phyloP scores from a whole-genome alignment of 2,329 filamentous ascomycete genomes.

The Laburnicola sp. region DNA sequence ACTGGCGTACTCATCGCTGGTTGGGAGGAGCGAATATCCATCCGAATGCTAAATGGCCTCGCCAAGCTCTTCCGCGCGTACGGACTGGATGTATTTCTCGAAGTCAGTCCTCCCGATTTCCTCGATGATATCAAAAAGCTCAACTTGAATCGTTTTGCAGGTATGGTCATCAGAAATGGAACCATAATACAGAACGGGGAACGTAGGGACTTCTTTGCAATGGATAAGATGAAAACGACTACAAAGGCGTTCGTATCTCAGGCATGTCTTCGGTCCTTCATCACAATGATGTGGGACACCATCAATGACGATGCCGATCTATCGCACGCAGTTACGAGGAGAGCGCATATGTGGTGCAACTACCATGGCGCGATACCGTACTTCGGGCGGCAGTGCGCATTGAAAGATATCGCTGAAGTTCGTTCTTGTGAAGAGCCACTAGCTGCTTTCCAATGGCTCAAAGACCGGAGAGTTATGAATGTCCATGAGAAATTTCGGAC shows the following conservation, averaged over 20 bases:
- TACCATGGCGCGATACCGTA: conserved; percentile 43
- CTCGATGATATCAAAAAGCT: conserved; percentile 31
- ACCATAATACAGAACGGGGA: conserved; percentile 42
- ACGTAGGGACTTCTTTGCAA: conserved; percentile 42
- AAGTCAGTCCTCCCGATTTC: conserved; percentile 40
- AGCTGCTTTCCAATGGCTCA: conserved; percentile 45
- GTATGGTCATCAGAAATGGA: conserved; percentile 40
- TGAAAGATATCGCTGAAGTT: conserved; percentile 30
- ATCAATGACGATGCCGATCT: conserved; percentile 38
- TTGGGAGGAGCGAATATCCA: conserved; percentile 37
- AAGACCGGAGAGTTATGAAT: conserved; percentile 41
- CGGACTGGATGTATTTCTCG: conserved; percentile 41
- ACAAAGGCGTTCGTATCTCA: conserved; percentile 45
- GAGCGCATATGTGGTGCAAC: conserved; percentile 43
- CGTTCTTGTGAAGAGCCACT: conserved; percentile 37
- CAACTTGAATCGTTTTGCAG: conserved; percentile 33
- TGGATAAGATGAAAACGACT: conserved; percentile 46
- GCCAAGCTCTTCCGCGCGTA: conserved; percentile 34
- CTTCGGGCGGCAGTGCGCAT: conserved; percentile 28
- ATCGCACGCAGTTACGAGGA: conserved; percentile 41
- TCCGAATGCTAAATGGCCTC: conserved; percentile 35
- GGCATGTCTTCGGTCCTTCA: conserved; percentile 39
- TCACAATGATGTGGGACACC: conserved; percentile 47
- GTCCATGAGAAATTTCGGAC: conserved; percentile 41
- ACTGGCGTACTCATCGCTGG: conserved; percentile 40